Base-by-base conservation (phyloP, 2,329 filamentous ascomycete genomes). In the Aspergillus brasiliensis region DNA sequence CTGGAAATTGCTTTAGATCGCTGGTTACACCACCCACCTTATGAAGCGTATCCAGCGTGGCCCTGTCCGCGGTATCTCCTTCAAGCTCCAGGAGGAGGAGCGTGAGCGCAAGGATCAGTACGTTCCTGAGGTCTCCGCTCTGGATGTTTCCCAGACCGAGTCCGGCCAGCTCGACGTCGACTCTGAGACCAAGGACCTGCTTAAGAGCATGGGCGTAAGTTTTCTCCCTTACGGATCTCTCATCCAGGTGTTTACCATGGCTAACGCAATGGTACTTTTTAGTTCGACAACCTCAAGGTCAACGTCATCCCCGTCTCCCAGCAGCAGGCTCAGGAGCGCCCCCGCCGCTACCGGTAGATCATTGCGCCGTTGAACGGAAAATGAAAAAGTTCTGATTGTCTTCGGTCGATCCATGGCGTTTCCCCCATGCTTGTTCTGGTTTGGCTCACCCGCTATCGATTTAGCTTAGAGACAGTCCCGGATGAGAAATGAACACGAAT, bases 31-130 rank as follows among this genome's bases (percentile, higher is more conserved):
- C 76, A 98, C 95, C 71, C 92, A 96, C 81, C 81, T 96, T 83
- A 99, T 99, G 96, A 98, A 98, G 90, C 95, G 95, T 83, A 99
- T 99, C 76, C 95, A 98, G 87, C 92, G 95, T 81, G 95, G 95
- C 70, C 95, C 95, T 70, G 95, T 99, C 83, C 96, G 95, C 76
- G 95, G 95, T 86, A 99, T 99, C 84, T 99, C 96, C 83, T 99
- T 99, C 93, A 99, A 99, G 89, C 91, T 99, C 65, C 95, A 99
- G 86, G 95, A 99, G 86, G 95, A 99, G 87, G 95, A 99, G 90
- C 92, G 95, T 88, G 95, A 99, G 86, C 91, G 95, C 81, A 99
- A 99, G 91, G 95, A 99, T 86, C 95, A 99, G 87, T 99, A 97
- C 86, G 95, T 99, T 70, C 95, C 95, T 78, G 95, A 99, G 85